Base-by-base conservation (phyloP, 768 basidiomycete species). In the Boletellus emodensis region DNA sequence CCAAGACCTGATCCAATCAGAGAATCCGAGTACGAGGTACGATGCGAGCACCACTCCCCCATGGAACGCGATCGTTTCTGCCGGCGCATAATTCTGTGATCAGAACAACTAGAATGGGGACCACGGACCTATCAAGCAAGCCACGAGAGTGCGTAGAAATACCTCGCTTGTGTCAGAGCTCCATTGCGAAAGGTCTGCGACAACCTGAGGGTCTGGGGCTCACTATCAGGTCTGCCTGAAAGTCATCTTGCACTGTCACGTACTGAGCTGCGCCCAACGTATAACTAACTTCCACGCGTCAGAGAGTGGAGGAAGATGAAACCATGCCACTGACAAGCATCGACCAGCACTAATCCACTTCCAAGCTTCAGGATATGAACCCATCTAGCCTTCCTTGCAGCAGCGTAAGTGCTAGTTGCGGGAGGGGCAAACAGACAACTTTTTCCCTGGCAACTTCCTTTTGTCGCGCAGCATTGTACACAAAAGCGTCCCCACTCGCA, bases 51-150 rank as follows among this genome's bases (percentile, higher is more conserved):
- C 75, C 43, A 90, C 77, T 26, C 86, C 86, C 13, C 64, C 63
- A 61, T 92, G 90, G 58, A 92, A 92, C 12, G 85, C 79, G 12
- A 83, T 56, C 0, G 87, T 88, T 72, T 92, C 90, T 90, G 62
- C 35, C n/a, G 14, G 12, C 10, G 13, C 4, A 24, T 46, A 37
- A 51, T 22, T 18, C 20, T 33, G 9, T 4, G 24, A 44, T 2
- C 3, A 3, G 3, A 28, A 15, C 6, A 35, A 32, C 26, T 28
- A 39, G 9, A 47, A 3, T 32, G 22, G 9, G 28, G 28, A 46
- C 7, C 22, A 50, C 71, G 30, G 35, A 83, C 88, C 88, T 49
- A 82, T 76, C 39, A 77, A 60, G 57, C 85, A 87, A 3, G 85
- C 87, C 18, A 81, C 64, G 18, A 88, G 64, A n/a, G 84, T 81